These are phyloP conservation scores for Epichloe amarillans DNA, from an alignment of 2,329 filamentous ascomycete genomes.

Conservation along the genomic window DNA sequence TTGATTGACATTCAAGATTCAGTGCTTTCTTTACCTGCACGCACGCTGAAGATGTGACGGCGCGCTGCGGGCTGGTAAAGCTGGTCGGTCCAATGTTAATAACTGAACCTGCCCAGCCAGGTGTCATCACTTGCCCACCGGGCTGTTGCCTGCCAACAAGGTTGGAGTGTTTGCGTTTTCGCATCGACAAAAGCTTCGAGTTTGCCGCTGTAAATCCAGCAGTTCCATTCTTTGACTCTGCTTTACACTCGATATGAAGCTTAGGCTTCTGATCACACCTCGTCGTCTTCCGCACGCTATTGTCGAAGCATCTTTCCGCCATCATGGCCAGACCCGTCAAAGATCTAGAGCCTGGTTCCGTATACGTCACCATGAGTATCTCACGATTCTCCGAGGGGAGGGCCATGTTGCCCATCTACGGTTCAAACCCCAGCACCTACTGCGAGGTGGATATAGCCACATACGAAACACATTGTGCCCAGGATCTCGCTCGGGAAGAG, in stretches of 20 bases:
- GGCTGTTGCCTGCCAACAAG: background rate
- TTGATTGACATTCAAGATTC: background rate
- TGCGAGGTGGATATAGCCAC: slow-evolving; percentile 7
- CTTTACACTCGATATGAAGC: too few relatives aligned
- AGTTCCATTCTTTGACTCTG: too few relatives aligned
- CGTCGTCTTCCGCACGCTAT: background rate
- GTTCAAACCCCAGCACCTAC: background rate
- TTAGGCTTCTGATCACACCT: background rate
- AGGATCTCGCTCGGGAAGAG: slow-evolving; percentile 14
- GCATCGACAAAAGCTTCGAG: too few relatives aligned
- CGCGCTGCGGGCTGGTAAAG: too few relatives aligned
- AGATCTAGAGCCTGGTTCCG: slow-evolving; percentile 3
- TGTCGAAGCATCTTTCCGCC: background rate
- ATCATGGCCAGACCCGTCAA: slow-evolving; percentile 4
- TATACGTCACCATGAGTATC: slow-evolving; percentile 5
- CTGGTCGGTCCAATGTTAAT: too few relatives aligned
- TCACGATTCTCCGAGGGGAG: background rate
- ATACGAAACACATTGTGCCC: slow-evolving; percentile 10
- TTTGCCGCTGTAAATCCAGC: too few relatives aligned
- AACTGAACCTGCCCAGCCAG: too few relatives aligned
- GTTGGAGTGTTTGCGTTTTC: too few relatives aligned
- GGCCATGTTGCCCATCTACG: background rate
- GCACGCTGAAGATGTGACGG: background rate
- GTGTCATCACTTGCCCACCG: too few relatives aligned
- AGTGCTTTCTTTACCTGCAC: too few relatives aligned